These are phyloP conservation scores for Sutorius eximius DNA, from an alignment of 1,284 basidiomycete species.

Conservation along the genomic window DNA sequence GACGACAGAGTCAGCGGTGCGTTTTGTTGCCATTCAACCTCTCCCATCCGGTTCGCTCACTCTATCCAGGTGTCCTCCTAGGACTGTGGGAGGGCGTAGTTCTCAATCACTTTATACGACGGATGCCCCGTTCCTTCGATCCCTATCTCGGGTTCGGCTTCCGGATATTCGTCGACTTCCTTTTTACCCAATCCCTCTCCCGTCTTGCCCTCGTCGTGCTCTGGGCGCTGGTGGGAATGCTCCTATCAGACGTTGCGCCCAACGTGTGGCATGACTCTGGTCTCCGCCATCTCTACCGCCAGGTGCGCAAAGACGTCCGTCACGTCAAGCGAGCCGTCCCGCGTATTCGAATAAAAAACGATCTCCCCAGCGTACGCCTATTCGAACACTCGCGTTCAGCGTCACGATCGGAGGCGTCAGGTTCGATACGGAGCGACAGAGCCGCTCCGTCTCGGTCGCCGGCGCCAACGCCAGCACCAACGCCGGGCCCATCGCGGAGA, in stretches of 20 bases:
- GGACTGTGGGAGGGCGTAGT: constrained; percentile 77
- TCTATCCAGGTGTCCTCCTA: constrained; percentile 55
- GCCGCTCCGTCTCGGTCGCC: constrained; percentile 29
- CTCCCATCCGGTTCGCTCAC: constrained; percentile 3
- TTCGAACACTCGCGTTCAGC: constrained; percentile 22
- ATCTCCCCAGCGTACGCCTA: constrained; percentile 30
- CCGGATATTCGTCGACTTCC: constrained; percentile 65
- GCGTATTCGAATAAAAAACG: constrained; percentile 33
- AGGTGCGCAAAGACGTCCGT: constrained; percentile 47
- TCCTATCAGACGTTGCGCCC: constrained; percentile 65
- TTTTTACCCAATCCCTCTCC: constrained; percentile 59
- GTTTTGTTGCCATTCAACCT: constrained; percentile 8
- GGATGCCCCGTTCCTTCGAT: constrained; percentile 53
- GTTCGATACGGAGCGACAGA: constrained; percentile 34
- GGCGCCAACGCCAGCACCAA: constrained; percentile 17
- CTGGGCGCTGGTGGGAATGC: constrained; percentile 67
- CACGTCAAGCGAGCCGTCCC: constrained; percentile 33
- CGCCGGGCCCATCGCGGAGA: constrained; percentile 20
- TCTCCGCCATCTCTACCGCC: constrained; percentile 53
- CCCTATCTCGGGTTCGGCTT: constrained; percentile 65
- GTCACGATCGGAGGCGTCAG: constrained; percentile 13
- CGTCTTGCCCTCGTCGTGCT: constrained; percentile 58
- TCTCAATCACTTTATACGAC: constrained; percentile 66
- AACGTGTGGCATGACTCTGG: constrained; percentile 61
- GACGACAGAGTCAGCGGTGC: constrained; percentile 41